Percentiles rank a stretch among this genome's conserved stretches.
Conservation (phyloP, 345 rosid genomes). For the Ailanthus altissimus region DNA sequence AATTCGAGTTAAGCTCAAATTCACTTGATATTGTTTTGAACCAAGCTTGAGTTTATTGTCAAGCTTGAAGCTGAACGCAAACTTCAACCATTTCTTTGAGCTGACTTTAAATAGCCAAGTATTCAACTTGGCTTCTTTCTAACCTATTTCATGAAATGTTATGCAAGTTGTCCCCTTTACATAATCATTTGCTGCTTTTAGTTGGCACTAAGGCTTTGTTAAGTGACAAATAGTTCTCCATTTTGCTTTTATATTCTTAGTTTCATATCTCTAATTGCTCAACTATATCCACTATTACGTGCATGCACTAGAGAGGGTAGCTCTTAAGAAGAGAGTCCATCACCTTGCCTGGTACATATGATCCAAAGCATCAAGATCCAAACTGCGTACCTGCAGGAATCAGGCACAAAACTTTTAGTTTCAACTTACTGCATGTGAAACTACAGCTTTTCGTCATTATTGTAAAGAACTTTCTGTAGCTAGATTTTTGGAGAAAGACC, state of each 20-base stretch:
- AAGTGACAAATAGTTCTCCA: not conserved
- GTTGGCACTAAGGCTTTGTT: not conserved
- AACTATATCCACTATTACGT: not conserved
- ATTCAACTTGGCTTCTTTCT: not conserved
- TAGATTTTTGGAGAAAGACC: not conserved
- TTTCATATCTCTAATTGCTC: not conserved
- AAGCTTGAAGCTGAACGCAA: constrained; percentile 7
- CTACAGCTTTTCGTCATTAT: not conserved
- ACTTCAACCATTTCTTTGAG: not conserved
- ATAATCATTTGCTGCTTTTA: not conserved
- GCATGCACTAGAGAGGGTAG: not conserved
- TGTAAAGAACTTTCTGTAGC: not conserved
- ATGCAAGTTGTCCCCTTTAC: not conserved
- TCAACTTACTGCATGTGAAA: constrained; percentile 10
- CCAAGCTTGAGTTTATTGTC: not conserved
- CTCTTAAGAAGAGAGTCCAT: not conserved
- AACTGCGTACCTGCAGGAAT: constrained; percentile 71
- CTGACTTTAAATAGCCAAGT: not conserved
- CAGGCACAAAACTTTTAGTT: constrained; percentile 12
- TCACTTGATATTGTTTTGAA: not conserved
- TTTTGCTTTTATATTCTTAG: not conserved
- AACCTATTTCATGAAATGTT: not conserved
- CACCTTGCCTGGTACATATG: constrained; percentile 93
- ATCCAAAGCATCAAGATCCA: constrained; percentile 66
- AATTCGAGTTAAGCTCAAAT: not conserved